Evolutionary conservation across 163 green algal genomes (phyloP), one percentile per base, ranked within the genome.

Genomic region (Scenedesmus sp.): DNA sequence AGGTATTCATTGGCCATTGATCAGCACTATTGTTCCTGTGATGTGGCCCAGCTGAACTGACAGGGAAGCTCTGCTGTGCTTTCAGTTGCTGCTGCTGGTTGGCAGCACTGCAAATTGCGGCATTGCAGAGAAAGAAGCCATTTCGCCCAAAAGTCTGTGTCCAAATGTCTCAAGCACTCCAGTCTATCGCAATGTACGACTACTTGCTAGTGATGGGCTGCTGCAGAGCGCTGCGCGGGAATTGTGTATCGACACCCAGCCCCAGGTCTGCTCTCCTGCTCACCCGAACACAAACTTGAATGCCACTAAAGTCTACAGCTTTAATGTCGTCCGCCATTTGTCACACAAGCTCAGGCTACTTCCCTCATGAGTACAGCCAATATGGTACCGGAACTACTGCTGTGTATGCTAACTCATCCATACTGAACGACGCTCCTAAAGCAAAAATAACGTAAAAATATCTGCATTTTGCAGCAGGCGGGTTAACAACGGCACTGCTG

Each of bases 231-330:
- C 65, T 76, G 65, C 73, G 37, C 73, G 73, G 37, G 73, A 40
- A 2, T 40, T 76, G 65, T 76, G 9, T 42, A 40, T 40, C 10
- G 30, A 40, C 65, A 40, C 7, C 30, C 65, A 76, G 65, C 30
- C 40, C 65, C 65, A 76, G 65, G 30, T 40, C 30, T 76, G 30
- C 65, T 76, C 65, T 18, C 7, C 9, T 76, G 65, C 85, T 83
- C 85, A 90, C 85, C n/a, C 85, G 43, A 7, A 90, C 85, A 51
- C 85, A 90, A 6, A 90, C 85, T 84, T 90, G 85, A 24, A 90
- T 90, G 42, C 85, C 68, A 51, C 61, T 76, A 12, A 78, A 40
- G 18, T 51, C 78, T 40, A 76, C 7, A 40, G 73, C 73, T 46
- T 49, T 83, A 13, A 10, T 83, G 35, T 83, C 73, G 33, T 49